phyloP scores from a whole-genome alignment of 768 basidiomycete species.

The Leucosporidium creatinivorum region DNA sequence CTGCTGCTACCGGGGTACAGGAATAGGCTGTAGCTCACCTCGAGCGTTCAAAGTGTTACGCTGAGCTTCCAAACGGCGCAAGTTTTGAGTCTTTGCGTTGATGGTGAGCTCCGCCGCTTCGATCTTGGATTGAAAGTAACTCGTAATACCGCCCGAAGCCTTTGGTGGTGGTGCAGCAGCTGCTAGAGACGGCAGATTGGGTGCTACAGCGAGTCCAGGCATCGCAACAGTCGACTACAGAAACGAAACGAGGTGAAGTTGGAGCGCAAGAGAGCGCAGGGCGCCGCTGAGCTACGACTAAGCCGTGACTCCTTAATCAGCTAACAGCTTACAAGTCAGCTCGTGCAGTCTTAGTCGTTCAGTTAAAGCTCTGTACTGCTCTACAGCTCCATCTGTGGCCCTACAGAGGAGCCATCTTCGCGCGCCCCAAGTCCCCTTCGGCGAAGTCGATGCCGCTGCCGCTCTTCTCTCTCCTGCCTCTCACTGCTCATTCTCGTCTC shows the following conservation, averaged over 20 bases:
- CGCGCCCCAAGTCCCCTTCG: too few species aligned
- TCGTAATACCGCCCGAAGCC: slow-evolving; percentile 35
- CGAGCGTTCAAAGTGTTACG: slow-evolving; percentile 93
- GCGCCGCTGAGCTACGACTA: too few species aligned
- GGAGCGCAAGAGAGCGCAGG: neutral
- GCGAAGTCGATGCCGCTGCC: too few species aligned
- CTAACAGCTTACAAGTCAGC: too few species aligned
- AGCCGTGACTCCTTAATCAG: neutral
- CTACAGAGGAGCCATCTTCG: too few species aligned
- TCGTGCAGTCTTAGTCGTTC: too few species aligned
- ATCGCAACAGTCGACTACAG: neutral
- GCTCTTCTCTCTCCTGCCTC: too few species aligned
- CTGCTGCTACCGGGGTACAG: neutral
- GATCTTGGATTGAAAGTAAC: slow-evolving; percentile 94
- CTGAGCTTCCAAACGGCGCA: slow-evolving; percentile 90
- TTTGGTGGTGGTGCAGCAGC: neutral
- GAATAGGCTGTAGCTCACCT: slow-evolving; percentile 50
- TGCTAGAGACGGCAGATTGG: neutral
- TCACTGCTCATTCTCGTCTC: too few species aligned
- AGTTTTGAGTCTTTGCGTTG: slow-evolving; percentile 92
- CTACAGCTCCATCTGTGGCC: neutral
- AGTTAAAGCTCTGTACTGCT: neutral
- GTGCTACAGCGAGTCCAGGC: neutral
- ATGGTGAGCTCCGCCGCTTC: slow-evolving; percentile 86
- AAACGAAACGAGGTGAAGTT: neutral